Conservation (phyloP, 2,329 filamentous ascomycete species). For the Colletotrichum sp. region DNA sequence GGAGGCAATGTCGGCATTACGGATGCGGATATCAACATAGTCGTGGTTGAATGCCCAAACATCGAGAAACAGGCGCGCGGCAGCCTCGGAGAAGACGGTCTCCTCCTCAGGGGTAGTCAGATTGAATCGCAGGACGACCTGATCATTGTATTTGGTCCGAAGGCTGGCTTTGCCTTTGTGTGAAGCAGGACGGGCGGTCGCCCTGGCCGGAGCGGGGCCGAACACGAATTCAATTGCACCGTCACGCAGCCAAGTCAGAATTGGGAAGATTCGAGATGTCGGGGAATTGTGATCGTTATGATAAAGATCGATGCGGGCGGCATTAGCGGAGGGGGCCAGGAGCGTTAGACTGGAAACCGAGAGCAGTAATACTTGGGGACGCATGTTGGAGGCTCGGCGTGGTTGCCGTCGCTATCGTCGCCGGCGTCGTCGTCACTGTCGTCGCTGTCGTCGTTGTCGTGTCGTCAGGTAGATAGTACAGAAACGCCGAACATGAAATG, state of each 20-base stretch:
- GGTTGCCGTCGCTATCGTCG: neutral
- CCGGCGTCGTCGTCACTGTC: neutral
- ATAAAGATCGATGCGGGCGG: conserved; percentile 30
- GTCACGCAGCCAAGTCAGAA: conserved; percentile 56
- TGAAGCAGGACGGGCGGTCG: conserved; percentile 27
- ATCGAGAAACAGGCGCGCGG: conserved; percentile 79
- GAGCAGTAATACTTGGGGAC: neutral
- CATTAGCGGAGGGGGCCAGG: conserved; percentile 28
- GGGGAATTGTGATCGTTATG: conserved; percentile 15
- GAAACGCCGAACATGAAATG: neutral
- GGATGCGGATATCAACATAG: conserved; percentile 84
- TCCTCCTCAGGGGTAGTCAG: conserved; percentile 73
- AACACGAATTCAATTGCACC: conserved; percentile 54
- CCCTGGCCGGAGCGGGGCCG: conserved; percentile 43
- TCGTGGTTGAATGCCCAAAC: conserved; percentile 85
- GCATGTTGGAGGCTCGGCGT: conserved; percentile 1
- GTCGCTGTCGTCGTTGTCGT: neutral
- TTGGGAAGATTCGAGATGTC: conserved; percentile 44
- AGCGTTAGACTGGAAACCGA: conserved; percentile 11
- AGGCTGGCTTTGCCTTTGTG: conserved; percentile 49
- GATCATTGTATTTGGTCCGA: conserved; percentile 67
- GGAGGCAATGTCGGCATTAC: conserved; percentile 76
- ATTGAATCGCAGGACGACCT: conserved; percentile 91
- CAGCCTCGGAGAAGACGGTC: conserved; percentile 71
- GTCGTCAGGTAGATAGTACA: neutral